phyloP scores from a whole-genome alignment of 164 flowering plant species.

The Berberis thunbergii region DNA sequence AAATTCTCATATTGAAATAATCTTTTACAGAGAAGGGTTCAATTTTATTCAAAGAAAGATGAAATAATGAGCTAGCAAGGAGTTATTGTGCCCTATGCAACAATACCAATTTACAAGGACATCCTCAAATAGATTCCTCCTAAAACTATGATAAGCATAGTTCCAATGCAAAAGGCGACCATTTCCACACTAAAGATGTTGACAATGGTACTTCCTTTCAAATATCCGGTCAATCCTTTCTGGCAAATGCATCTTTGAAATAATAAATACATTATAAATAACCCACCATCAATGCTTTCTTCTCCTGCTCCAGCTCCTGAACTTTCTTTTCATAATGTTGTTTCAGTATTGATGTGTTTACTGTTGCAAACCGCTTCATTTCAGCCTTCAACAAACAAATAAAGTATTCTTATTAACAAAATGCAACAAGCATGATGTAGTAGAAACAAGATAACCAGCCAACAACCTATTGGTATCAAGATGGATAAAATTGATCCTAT shows the following conservation, averaged over 20 bases:
- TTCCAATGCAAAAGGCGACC: no score
- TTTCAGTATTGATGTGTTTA: conserved; percentile 69
- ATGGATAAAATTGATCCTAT: no score
- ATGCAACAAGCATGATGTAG: neutral
- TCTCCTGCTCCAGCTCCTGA: conserved; percentile 80
- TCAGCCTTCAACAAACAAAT: conserved; percentile 60
- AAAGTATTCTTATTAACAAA: neutral
- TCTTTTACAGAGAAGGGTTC: neutral
- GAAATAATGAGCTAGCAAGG: neutral
- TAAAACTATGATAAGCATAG: no score
- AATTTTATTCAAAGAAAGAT: no score
- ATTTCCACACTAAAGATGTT: no score
- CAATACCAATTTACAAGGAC: no score
- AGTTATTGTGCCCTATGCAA: neutral
- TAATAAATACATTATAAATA: neutral
- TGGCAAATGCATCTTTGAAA: no score
- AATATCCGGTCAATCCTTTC: no score
- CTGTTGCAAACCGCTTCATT: conserved; percentile 68
- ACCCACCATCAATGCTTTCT: conserved; percentile 58
- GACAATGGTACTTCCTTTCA: no score
- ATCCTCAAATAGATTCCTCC: no score
- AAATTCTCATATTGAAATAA: neutral
- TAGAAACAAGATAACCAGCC: neutral
- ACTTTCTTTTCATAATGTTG: conserved; percentile 97
- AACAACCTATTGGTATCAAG: neutral